Base-by-base conservation (phyloP, 2,329 filamentous ascomycete genomes). In the Hyphodiscus sp. region DNA sequence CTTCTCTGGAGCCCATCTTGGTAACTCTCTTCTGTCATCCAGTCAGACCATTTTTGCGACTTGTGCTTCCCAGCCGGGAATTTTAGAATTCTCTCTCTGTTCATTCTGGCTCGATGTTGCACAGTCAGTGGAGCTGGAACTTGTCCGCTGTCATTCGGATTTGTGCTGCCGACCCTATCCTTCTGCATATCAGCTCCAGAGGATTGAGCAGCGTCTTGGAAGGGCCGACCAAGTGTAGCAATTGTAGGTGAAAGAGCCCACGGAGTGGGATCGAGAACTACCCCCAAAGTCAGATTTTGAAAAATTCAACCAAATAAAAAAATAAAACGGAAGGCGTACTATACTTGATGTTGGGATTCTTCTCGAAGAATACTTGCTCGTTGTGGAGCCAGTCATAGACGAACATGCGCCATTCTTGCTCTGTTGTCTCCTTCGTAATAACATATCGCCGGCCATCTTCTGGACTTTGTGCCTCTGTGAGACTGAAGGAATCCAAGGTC, bases 11-110 rank as follows among this genome's bases (percentile, higher is more conserved):
- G 50, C 16, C 29, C 38, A 45, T 63, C 57, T 43, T 55, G 50
- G 29, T 52, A 58, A 20, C 52, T 54, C 20, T 63, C 48, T 30
- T 61, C 55, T 8, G 50, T 52, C 51, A 55, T 55, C 58, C 58
- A 63, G 11, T 49, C 45, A 16, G 57, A 53, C 42, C 49, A 64
- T 20, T 52, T 54, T 18, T 45, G 42, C 16, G 51, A 46, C 20
- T 56, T 57, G 1, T 45, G 13, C 15, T 57, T 53, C 4, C 45
- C 56, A 16, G 52, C 61, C 44, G 33, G 45, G n/a, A 47, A n/a
- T n/a, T 43, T 26, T 13, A 61, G 26, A 18, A 56, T 45, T 42
- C 61, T 57, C 20, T 55, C 50, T 43, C 55, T 59, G 50, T 60
- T 61, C 30, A 63, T 48, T 29, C 53, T 52, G 19, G 52, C 51